phyloP scores from a whole-genome alignment of 192 early-diverging fungal genomes.

The Linnemannia schmuckeri region DNA sequence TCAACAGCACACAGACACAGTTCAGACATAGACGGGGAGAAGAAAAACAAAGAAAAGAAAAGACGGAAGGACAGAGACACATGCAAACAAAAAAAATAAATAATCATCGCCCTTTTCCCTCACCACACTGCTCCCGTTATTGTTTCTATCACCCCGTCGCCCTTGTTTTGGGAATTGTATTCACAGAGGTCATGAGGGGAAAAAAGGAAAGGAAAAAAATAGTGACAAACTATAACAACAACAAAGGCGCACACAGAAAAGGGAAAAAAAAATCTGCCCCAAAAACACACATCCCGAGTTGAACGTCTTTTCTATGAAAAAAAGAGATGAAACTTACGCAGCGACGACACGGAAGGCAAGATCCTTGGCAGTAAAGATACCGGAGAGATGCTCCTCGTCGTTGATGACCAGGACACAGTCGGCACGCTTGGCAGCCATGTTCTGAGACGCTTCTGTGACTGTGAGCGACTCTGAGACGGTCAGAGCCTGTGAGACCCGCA shows the following conservation, averaged over 20 bases:
- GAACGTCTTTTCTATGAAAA: not conserved
- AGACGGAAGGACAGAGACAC: not conserved
- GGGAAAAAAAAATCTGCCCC: not conserved
- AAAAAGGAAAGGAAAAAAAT: not conserved
- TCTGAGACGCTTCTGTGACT: constrained; percentile 87
- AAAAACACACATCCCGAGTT: not conserved
- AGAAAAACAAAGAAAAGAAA: not conserved
- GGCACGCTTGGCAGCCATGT: constrained; percentile 97
- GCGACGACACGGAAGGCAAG: constrained; percentile 95
- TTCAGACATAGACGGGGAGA: not conserved
- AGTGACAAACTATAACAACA: constrained; percentile 2
- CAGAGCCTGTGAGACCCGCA: constrained; percentile 88
- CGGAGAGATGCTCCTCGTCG: constrained; percentile 89
- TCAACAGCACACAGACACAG: not conserved
- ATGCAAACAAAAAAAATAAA: not conserved
- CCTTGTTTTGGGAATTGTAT: not conserved
- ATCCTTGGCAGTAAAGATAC: constrained; percentile 99
- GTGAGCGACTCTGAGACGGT: constrained; percentile 84
- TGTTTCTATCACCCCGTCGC: not conserved
- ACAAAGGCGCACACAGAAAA: not conserved
- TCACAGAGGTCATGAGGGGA: not conserved
- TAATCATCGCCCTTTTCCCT: not conserved
- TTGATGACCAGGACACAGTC: constrained; percentile 98
- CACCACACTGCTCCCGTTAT: not conserved
- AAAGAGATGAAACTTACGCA: constrained; percentile 36